Evolutionary conservation across 2,329 filamentous ascomycete species (phyloP).

Genomic region (Ophiostoma perfectum): DNA sequence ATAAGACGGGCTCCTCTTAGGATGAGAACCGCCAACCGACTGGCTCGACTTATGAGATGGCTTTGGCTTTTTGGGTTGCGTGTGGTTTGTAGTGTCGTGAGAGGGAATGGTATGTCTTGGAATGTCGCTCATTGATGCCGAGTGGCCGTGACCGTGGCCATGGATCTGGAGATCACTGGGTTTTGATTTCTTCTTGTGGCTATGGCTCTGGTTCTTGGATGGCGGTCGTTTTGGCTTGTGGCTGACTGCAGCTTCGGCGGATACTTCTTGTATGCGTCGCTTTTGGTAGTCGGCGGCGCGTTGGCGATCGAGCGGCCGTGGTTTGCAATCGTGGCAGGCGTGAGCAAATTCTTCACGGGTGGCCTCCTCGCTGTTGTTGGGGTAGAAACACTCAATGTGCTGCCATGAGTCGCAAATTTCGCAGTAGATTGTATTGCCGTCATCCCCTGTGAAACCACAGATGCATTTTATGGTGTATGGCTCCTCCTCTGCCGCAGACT

Average conservation of each 20-base stretch:
- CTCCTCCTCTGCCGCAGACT: constrained; percentile 63
- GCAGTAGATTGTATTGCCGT: constrained; percentile 96
- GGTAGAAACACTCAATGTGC: constrained; percentile 95
- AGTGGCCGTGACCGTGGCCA: constrained; percentile 63
- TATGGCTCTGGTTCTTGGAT: constrained; percentile 59
- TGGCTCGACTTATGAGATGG: constrained; percentile 72
- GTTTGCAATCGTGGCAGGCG: constrained; percentile 83
- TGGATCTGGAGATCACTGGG: constrained; percentile 63
- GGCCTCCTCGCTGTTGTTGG: constrained; percentile 64
- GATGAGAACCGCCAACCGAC: constrained; percentile 64
- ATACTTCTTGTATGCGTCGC: constrained; percentile 46
- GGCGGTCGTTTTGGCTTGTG: constrained; percentile 69
- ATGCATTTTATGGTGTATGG: constrained; percentile 98
- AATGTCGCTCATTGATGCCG: constrained; percentile 52
- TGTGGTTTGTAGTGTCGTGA: constrained; percentile 36
- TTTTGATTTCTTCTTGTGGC: constrained; percentile 80
- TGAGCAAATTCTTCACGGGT: constrained; percentile 69
- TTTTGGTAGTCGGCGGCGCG: constrained; percentile 69
- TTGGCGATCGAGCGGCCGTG: constrained; percentile 65
- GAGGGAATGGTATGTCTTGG: constrained; percentile 37
- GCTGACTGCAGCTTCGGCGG: constrained; percentile 51
- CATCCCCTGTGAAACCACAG: constrained; percentile 87
- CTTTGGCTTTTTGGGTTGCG: constrained; percentile 70
- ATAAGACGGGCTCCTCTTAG: constrained; percentile 60
- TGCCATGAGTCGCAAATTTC: constrained; percentile 97